Percentiles rank a stretch among this genome's conserved stretches.
These are phyloP conservation scores for Solanum appendiculatum DNA, from an alignment of 257 asterid genomes.

Conservation along the genomic window DNA sequence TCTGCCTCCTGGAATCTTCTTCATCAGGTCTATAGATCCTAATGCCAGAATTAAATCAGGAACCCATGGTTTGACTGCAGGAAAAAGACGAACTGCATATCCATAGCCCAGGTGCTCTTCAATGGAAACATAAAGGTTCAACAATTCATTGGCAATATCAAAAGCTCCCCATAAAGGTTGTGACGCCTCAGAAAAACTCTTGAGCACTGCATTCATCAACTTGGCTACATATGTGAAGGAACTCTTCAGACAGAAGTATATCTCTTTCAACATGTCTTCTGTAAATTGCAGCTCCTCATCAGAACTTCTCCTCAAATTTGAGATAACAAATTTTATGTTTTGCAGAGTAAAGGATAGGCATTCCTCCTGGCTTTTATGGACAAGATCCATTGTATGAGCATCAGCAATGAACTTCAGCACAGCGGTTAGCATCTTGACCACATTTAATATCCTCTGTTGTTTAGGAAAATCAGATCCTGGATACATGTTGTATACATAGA, in stretches of 20 bases:
- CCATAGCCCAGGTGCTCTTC: conserved; percentile 62
- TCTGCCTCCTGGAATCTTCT: conserved; percentile 19
- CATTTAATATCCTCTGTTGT: conserved; percentile 20
- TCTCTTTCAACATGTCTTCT: conserved; percentile 42
- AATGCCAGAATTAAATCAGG: conserved; percentile 76
- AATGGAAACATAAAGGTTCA: conserved; percentile 45
- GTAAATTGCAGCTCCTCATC: conserved; percentile 29
- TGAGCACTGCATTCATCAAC: conserved; percentile 48
- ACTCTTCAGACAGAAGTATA: conserved; percentile 51
- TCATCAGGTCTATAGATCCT: conserved; percentile 48
- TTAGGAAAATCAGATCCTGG: conserved; percentile 25
- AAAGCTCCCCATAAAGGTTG: conserved; percentile 22
- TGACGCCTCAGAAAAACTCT: conserved; percentile 28
- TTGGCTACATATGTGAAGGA: conserved; percentile 80
- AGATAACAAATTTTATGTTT: conserved; percentile 35
- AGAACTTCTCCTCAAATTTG: conserved; percentile 28
- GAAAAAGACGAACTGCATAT: conserved; percentile 45
- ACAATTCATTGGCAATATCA: conserved; percentile 44
- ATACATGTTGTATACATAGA: neutral
- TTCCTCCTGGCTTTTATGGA: conserved; percentile 25
- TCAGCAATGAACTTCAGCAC: conserved; percentile 67
- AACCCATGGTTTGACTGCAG: conserved; percentile 60
- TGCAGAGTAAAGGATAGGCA: conserved; percentile 50
- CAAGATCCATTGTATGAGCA: conserved; percentile 42
- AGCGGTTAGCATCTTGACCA: conserved; percentile 58